Evolutionary conservation across 805 yeast genomes (phyloP).

Genomic region (Ogataea methanolica): DNA sequence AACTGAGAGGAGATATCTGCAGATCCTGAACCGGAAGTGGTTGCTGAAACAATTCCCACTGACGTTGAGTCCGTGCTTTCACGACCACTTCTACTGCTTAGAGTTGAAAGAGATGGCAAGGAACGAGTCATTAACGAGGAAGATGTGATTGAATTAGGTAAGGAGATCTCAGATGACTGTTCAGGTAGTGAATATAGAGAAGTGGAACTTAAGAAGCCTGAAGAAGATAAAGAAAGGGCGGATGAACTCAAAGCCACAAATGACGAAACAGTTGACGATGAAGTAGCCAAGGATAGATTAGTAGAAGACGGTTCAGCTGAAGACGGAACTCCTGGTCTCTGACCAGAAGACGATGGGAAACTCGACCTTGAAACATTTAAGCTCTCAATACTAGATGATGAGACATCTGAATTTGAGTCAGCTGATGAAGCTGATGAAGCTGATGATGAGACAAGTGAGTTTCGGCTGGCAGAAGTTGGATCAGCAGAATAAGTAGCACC

Average conservation of each 20-base stretch:
- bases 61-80: no score
- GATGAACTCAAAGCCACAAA: background rate
- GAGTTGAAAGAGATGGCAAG: no score
- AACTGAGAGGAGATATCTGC: no score
- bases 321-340: background rate
- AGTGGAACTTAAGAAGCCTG: background rate
- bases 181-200: background rate
- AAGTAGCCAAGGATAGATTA: background rate
- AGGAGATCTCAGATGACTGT: background rate
- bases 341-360: background rate
- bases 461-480: background rate
- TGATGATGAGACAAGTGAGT: background rate
- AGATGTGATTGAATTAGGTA: background rate
- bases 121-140: background rate
- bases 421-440: background rate
- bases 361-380: background rate
- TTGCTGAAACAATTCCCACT: no score
- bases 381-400: background rate
- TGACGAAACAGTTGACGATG: background rate
- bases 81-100: no score
- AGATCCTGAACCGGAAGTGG: no score
- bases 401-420: background rate
- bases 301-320: background rate
- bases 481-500: background rate
- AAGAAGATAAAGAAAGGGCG: background rate